A percentile compares a stretch with the other conserved stretches of the same genome.
Conservation (phyloP, 495 filamentous ascomycete species). For the Penicillium antarcticum region DNA sequence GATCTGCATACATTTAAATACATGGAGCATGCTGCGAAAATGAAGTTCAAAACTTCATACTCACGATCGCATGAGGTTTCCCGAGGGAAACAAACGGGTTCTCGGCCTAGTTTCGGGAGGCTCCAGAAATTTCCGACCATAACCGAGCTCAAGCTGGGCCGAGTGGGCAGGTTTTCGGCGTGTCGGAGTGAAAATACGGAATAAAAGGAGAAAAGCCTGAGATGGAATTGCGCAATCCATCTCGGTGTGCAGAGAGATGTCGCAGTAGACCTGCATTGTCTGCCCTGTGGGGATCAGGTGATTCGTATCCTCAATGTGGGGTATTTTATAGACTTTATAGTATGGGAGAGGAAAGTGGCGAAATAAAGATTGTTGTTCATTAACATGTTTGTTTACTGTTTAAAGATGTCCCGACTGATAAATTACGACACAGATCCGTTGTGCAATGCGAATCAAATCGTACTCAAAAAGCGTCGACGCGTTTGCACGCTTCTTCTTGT, state of each 20-base stretch:
- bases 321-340: background rate
- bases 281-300: background rate
- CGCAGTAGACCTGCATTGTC: background rate
- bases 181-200: background rate
- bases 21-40: no score
- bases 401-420: constrained; percentile 44
- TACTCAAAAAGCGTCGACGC: constrained; percentile 55
- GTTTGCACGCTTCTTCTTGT: constrained; percentile 42
- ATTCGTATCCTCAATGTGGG: background rate
- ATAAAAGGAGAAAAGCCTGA: background rate
- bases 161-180: constrained; percentile 6
- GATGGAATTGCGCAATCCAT: background rate
- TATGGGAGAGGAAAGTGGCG: no score
- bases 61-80: constrained; percentile 5
- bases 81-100: constrained; percentile 17
- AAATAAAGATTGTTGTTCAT: no score
- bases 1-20: no score
- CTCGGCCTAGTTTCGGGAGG: constrained; percentile 6
- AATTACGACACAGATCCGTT: constrained; percentile 50
- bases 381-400: no score
- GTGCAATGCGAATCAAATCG: constrained; percentile 38
- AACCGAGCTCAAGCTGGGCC: constrained; percentile 14
- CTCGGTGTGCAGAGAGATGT: constrained; percentile 5
- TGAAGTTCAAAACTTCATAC: background rate
- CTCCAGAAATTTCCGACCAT: constrained; percentile 28